These are phyloP conservation scores for Alternaria brassicae DNA, from an alignment of 2,329 filamentous ascomycete genomes.

Conservation along the genomic window DNA sequence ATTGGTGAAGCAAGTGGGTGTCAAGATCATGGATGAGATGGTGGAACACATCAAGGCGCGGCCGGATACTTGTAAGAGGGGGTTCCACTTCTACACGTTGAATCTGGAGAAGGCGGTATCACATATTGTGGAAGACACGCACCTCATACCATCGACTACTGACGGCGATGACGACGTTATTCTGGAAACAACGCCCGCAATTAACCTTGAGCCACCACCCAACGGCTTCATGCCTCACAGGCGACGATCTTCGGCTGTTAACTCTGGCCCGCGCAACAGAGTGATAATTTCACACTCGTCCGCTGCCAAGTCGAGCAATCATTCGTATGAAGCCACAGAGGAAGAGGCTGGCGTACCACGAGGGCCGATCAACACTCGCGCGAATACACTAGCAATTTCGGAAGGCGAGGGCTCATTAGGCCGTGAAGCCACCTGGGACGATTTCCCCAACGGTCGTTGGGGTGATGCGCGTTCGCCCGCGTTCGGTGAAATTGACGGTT, in stretches of 20 bases:
- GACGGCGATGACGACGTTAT: constrained; percentile 55
- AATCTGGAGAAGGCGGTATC: constrained; percentile 96
- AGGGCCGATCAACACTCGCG: constrained; percentile 74
- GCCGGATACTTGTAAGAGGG: constrained; percentile 55
- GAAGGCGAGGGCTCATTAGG: constrained; percentile 90
- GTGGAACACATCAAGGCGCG: constrained; percentile 78
- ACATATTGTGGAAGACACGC: constrained; percentile 84
- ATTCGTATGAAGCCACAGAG: constrained; percentile 70
- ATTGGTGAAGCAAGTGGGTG: constrained; percentile 78
- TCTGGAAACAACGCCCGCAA: constrained; percentile 56
- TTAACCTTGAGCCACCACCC: constrained; percentile 42
- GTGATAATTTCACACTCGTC: constrained; percentile 77
- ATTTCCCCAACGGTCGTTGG: constrained; percentile 96
- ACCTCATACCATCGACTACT: constrained; percentile 72
- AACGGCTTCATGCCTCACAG: constrained; percentile 41
- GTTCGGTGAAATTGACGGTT: constrained; percentile 97
- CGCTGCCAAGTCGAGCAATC: constrained; percentile 60
- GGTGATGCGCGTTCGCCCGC: constrained; percentile 86
- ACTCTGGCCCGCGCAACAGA: constrained; percentile 85
- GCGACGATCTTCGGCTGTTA: constrained; percentile 77
- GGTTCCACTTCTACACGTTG: constrained; percentile 97
- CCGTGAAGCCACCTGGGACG: constrained; percentile 96
- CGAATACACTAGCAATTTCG: constrained; percentile 89
- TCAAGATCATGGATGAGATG: constrained; percentile 84
- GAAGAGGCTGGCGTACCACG: constrained; percentile 78